phyloP scores from a whole-genome alignment of 2,329 filamentous ascomycete species.

The Amauroascus verrucosus region DNA sequence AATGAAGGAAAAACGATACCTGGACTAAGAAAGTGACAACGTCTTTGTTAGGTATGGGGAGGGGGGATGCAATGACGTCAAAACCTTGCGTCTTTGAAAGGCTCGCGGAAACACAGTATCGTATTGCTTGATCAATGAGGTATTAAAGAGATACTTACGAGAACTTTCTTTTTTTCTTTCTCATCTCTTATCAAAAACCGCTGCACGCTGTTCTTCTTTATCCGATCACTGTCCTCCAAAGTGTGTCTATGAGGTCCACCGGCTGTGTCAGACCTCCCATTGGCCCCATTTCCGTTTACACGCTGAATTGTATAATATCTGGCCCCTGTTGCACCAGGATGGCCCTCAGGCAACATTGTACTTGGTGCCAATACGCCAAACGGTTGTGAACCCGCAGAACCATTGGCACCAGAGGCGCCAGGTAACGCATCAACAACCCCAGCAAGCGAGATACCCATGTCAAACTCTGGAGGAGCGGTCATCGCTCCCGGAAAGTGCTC shows the following conservation, averaged over 20 bases:
- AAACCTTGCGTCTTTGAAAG: background rate
- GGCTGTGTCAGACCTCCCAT: conserved; percentile 60
- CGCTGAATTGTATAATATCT: conserved; percentile 65
- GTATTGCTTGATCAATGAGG: background rate
- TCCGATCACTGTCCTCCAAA: conserved; percentile 61
- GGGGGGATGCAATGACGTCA: conserved; percentile 8
- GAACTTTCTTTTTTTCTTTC: conserved; percentile 53
- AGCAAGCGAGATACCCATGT: conserved; percentile 23
- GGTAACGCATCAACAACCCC: conserved; percentile 6
- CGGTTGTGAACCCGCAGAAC: conserved; percentile 21
- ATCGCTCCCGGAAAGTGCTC: conserved; percentile 56
- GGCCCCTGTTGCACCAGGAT: conserved; percentile 42
- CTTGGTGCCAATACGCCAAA: conserved; percentile 39
- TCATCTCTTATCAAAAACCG: conserved; percentile 54
- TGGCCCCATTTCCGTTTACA: conserved; percentile 65
- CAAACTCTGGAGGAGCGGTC: conserved; percentile 23
- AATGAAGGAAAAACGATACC: conserved; percentile 6
- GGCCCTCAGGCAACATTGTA: conserved; percentile 32
- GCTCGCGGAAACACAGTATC: background rate
- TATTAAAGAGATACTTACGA: conserved; percentile 36
- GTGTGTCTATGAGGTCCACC: conserved; percentile 65
- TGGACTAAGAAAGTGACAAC: background rate
- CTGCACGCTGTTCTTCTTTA: conserved; percentile 71
- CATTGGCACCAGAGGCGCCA: conserved; percentile 19
- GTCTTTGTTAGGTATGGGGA: background rate